Percentiles rank a stretch among this genome's conserved stretches.
Conservation (phyloP, 2,329 filamentous ascomycete species). For the Diaporthe humulicola region DNA sequence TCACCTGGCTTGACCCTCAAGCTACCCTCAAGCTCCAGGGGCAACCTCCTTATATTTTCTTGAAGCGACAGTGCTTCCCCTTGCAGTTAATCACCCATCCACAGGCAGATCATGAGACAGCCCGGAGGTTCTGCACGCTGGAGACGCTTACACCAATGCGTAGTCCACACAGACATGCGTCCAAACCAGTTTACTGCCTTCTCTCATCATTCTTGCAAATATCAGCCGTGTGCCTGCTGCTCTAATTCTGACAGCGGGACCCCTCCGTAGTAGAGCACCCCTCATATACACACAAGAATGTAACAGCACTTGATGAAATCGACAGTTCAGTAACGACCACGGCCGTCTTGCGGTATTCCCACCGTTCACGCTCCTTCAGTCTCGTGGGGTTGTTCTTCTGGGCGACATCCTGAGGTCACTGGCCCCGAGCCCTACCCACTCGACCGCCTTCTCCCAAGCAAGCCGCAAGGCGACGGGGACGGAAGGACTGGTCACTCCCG, state of each 20-base stretch:
- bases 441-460: background rate
- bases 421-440: background rate
- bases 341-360: background rate
- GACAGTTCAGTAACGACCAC: background rate
- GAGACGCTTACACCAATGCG: conserved; percentile 13
- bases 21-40: conserved; percentile 33
- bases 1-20: conserved; percentile 26
- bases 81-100: conserved; percentile 28
- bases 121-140: conserved; percentile 24
- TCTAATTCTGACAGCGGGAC: conserved; percentile 20
- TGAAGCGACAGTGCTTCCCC: conserved; percentile 33
- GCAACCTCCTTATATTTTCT: conserved; percentile 28
- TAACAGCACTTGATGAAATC: background rate
- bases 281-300: background rate
- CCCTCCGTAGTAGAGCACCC: conserved; percentile 4
- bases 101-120: conserved; percentile 32
- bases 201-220: conserved; percentile 19
- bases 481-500: background rate
- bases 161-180: conserved; percentile 12
- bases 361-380: background rate
- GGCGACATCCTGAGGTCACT: background rate
- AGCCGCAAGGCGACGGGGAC: background rate
- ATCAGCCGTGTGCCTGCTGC: conserved; percentile 27
- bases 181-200: conserved; percentile 1
- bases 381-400: background rate